Evolutionary conservation across 139 green algal genomes (phyloP), one percentile per base, ranked within the genome.

Genomic region (Choricystis sp.): DNA sequence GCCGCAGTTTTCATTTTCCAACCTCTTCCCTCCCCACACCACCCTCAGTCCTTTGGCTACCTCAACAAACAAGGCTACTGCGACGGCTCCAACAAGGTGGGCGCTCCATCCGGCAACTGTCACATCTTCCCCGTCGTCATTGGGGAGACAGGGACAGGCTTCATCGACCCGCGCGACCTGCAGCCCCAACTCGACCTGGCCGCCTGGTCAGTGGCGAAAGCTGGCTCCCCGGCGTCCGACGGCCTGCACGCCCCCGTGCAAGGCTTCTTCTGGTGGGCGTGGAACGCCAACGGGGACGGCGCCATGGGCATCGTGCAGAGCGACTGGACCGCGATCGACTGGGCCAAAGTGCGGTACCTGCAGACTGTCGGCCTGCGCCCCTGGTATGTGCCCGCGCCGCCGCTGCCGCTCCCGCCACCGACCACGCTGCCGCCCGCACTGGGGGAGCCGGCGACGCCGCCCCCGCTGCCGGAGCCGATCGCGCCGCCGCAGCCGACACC

Each of bases 11-110:
- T 52, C 40, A 9, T 16, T 52, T 16, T 52, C 40, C 40, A 52
- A 52, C 40, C 40, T 52, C 40, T 16, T 16, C 49, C 69, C 19
- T 73, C 57, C n/a, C 60, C 65, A 22, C 26, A 65, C 3, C 55
- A 73, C 28, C 49, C 59, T 3, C 27, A 52, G 5, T 71, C 66
- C 16, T 74, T 70, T 65, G 71, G 67, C 19, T 77, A 77, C 62
- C 62, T 77, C 22, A 72, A 72, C 52, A 72, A 70, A 26, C 60
- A 74, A 19, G 73, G 73, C 27, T 79, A 72, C 57, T 76, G 73
- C 49, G 29, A 49, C 28, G 58, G 56, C 19, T 19, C 19, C 57
- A 68, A 62, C 63, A 61, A 21, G 1, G 23, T 56, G 31, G 28
- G 57, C 5, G 27, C 31, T 60, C 24, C 25, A 0, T 56, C 48